phyloP scores from a whole-genome alignment of 768 basidiomycete genomes.

The Lactifluus hygrophoroides region DNA sequence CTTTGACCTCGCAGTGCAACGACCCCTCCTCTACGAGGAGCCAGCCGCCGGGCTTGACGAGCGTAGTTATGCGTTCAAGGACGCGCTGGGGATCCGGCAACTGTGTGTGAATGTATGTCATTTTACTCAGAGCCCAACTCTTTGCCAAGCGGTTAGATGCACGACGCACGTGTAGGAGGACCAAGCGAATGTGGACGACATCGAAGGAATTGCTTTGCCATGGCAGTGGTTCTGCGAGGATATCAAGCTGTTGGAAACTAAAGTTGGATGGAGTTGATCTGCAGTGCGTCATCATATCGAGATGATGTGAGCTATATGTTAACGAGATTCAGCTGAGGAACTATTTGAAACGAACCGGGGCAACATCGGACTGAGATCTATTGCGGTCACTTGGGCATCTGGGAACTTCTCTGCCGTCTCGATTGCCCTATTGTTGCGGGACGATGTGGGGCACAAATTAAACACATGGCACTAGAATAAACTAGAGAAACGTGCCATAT shows the following conservation, averaged over 20 bases:
- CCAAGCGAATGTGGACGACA: no score
- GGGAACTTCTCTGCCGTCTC: slow-evolving; percentile 19
- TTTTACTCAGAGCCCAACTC: neutral
- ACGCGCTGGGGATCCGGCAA: no score
- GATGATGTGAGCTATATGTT: neutral
- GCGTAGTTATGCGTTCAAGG: slow-evolving; percentile 17
- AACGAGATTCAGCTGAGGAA: neutral
- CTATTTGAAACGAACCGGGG: slow-evolving; percentile 21
- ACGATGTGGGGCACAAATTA: neutral
- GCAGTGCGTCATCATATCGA: no score
- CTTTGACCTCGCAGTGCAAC: neutral
- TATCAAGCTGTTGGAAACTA: slow-evolving; percentile 20
- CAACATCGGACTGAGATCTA: slow-evolving; percentile 20
- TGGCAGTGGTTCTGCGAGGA: no score
- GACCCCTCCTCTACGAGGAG: slow-evolving; percentile 24
- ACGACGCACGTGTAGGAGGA: slow-evolving; percentile 21
- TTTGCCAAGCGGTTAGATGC: neutral
- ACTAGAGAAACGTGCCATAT: no score
- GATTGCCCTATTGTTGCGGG: no score
- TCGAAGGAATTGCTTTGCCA: no score
- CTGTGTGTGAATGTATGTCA: slow-evolving; percentile 3
- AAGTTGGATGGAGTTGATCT: slow-evolving; percentile 19
- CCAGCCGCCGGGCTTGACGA: slow-evolving; percentile 24
- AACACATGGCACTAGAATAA: no score
- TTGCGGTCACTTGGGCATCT: no score